Evolutionary conservation across 2,329 filamentous ascomycete genomes (phyloP).

Genomic region (Rhytidhysteron rufulum): DNA sequence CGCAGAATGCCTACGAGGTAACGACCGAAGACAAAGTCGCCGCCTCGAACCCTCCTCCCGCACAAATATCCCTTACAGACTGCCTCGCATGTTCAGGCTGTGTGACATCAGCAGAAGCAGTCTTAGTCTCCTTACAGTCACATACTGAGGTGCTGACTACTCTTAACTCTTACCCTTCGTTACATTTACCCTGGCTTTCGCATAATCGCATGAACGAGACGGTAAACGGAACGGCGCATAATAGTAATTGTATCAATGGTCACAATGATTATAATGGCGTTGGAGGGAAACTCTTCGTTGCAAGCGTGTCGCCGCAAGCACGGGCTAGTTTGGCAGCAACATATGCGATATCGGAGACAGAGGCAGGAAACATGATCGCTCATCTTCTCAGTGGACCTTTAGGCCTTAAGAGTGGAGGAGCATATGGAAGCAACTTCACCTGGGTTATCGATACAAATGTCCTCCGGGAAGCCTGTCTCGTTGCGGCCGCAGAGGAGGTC

Average conservation of each 20-base stretch:
- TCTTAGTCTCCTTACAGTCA: slow-evolving; percentile 92
- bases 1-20: slow-evolving; percentile 70
- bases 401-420: slow-evolving; percentile 67
- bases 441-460: slow-evolving; percentile 91
- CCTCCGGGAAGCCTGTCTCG: slow-evolving; percentile 77
- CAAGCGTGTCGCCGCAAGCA: slow-evolving; percentile 87
- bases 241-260: slow-evolving; percentile 7
- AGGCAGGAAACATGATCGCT: slow-evolving; percentile 78
- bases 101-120: slow-evolving; percentile 93
- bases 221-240: slow-evolving; percentile 15
- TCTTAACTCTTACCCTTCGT: slow-evolving; percentile 60
- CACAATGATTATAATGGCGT: slow-evolving; percentile 6
- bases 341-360: slow-evolving; percentile 66
- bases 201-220: slow-evolving; percentile 12
- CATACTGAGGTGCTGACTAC: slow-evolving; percentile 85
- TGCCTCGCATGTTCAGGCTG: slow-evolving; percentile 97
- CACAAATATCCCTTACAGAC: slow-evolving; percentile 93
- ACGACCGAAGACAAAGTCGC: slow-evolving; percentile 80
- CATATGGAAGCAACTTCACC: slow-evolving; percentile 71
- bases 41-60: slow-evolving; percentile 59
- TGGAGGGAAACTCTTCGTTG: slow-evolving; percentile 77
- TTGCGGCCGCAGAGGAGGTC: slow-evolving; percentile 51
- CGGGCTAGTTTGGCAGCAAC: slow-evolving; percentile 85
- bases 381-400: slow-evolving; percentile 69
- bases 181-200: slow-evolving; percentile 32